Evolutionary conservation across 164 flowering plant genomes (phyloP).

Genomic region (Vitis cinerea): DNA sequence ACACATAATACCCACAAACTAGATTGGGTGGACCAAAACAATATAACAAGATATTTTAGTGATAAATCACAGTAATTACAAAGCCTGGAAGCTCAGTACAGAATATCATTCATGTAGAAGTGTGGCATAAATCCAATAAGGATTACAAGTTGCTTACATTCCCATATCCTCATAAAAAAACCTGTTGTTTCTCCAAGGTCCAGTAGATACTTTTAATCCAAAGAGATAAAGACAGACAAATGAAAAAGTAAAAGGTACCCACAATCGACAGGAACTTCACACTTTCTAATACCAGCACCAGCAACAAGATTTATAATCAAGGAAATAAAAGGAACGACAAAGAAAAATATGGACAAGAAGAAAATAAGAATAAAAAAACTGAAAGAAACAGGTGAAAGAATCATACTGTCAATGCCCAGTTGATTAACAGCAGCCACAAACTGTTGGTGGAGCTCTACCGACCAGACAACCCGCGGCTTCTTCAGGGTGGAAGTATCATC

Average conservation of each 20-base stretch:
- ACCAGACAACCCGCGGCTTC: conserved; percentile 96
- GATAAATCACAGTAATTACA: not conserved
- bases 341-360: not conserved
- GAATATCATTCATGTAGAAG: not conserved
- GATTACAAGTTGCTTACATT: not conserved
- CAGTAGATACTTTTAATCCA: no score
- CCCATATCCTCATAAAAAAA: no score
- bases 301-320: not conserved
- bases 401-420: conserved; percentile 87
- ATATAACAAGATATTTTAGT: not conserved
- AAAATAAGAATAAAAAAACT: not conserved
- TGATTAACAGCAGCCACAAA: conserved; percentile 89
- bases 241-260: no score
- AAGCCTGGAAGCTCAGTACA: not conserved
- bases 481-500: conserved; percentile 74
- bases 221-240: no score
- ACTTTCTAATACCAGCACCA: no score
- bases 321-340: not conserved
- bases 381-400: not conserved
- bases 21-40: no score
- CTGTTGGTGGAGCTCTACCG: conserved; percentile 90
- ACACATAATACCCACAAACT: not conserved
- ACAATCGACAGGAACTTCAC: no score
- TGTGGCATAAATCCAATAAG: not conserved
- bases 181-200: no score